Evolutionary conservation across 1,284 basidiomycete genomes (phyloP), one percentile per base, ranked within the genome.

Genomic region (Coniophora puteana): DNA sequence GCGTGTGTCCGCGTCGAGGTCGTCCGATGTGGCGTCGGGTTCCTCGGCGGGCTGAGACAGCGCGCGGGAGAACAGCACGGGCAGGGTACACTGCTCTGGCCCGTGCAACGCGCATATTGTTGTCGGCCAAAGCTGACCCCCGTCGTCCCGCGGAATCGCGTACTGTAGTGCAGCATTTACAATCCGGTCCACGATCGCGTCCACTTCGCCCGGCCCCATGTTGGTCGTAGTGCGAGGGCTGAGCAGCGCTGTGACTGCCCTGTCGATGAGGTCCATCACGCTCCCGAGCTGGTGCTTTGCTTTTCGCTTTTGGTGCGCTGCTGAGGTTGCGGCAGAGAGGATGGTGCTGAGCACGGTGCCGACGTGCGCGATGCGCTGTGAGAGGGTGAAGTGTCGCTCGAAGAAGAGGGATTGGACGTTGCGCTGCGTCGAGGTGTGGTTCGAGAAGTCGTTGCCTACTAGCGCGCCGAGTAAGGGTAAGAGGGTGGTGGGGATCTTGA

Each of bases 381-480:
- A 62, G 17, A 69, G 57, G 1, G 72, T 73, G 20, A 79, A 59
- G n/a, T 67, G 63, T 31, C 73, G 67, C 29, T 84, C 78, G 52
- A 89, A 89, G 58, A 89, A 86, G 16, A 84, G 53, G 1, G 64
- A 69, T 52, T 80, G 81, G n/a, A 76, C 62, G 44, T 73, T 75
- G 40, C 64, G 67, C 27, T 64, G 66, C 23, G 63, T 63, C 18
- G 67, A 61, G 20, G 65, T 69, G 49, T 59, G 72, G 54, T 59
- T 76, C 1, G 82, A 74, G 54, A 83, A 91, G 60, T 95, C 93
- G 58, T 93, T 94, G 22, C 93, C 93, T 8, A 90, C 76, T 2
- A 95, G 67, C 3, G 89, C 83, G 8, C 84, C 89, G n/a, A 95
- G 69, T 8, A 95, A 72, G 1, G 93, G 90, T 14, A 95, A 75